Evolutionary conservation across 805 yeast genomes (phyloP).

Genomic region (Candida rishiriensis): DNA sequence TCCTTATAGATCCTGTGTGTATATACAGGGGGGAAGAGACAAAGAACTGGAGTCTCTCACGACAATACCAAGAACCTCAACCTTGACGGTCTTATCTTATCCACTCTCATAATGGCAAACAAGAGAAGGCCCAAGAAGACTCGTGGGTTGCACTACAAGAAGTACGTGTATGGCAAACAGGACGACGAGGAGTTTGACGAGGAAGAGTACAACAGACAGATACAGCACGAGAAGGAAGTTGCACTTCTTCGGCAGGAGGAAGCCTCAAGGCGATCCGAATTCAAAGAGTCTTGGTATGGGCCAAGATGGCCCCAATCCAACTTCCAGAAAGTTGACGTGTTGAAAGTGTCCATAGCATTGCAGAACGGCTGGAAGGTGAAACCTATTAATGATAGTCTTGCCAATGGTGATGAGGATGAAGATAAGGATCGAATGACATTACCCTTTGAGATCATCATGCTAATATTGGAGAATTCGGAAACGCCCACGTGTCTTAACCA

Average conservation of each 20-base stretch:
- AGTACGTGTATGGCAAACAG: slow-evolving; percentile 55
- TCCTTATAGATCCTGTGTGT: too few relatives aligned
- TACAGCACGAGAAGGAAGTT: not conserved
- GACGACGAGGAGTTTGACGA: slow-evolving; percentile 26
- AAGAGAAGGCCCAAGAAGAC: slow-evolving; percentile 82
- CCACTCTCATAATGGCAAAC: slow-evolving; percentile 76
- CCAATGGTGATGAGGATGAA: not conserved
- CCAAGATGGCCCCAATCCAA: slow-evolving; percentile 45
- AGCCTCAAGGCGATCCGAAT: not conserved
- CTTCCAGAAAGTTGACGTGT: slow-evolving; percentile 47
- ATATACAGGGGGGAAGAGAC: too few relatives aligned
- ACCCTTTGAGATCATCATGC: slow-evolving; percentile 47
- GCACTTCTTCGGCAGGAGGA: slow-evolving; percentile 1
- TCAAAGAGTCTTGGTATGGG: slow-evolving; percentile 15
- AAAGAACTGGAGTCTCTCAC: too few relatives aligned
- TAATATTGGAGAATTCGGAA: slow-evolving; percentile 32
- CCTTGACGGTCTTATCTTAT: too few relatives aligned
- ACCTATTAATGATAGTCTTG: slow-evolving; percentile 10
- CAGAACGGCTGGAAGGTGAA: slow-evolving; percentile 25
- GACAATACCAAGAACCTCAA: too few relatives aligned
- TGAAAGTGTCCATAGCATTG: slow-evolving; percentile 27
- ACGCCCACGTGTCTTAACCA: slow-evolving; percentile 41
- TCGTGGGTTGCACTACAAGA: slow-evolving; percentile 67
- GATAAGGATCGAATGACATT: slow-evolving; percentile 24
- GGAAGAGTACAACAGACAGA: slow-evolving; percentile 12